Evolutionary conservation across 495 filamentous ascomycete genomes (phyloP).

Genomic region (Penicillium coffeae): DNA sequence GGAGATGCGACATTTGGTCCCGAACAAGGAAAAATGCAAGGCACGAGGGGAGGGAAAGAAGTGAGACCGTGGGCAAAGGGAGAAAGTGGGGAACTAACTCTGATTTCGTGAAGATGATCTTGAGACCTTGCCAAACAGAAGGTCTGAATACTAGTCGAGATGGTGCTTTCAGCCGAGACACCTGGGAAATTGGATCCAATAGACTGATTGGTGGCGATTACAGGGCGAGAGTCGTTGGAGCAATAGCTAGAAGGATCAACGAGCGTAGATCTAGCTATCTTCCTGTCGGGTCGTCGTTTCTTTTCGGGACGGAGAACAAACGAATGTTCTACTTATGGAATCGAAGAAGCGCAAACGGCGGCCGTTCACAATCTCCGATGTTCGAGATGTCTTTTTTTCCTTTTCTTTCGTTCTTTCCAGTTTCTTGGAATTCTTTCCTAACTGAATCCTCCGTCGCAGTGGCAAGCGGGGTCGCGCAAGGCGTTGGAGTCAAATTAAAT

Average conservation of each 20-base stretch:
- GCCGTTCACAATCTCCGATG: slow-evolving; percentile 10
- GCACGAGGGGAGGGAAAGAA: slow-evolving; percentile 31
- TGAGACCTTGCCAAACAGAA: slow-evolving; percentile 24
- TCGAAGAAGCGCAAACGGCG: slow-evolving; percentile 4
- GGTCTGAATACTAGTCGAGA: background rate
- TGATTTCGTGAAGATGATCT: slow-evolving; percentile 24
- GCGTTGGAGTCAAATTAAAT: slow-evolving; percentile 14
- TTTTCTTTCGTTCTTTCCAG: background rate
- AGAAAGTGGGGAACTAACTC: background rate
- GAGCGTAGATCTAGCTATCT: background rate
- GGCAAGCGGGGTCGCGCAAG: slow-evolving; percentile 8
- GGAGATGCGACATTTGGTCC: slow-evolving; percentile 29
- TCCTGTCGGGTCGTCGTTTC: background rate
- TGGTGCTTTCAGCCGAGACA: slow-evolving; percentile 33
- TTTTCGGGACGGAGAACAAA: background rate
- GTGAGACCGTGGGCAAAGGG: slow-evolving; percentile 31
- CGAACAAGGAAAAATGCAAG: slow-evolving; percentile 39
- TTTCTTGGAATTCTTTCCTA: too few species aligned
- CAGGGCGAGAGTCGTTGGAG: slow-evolving; percentile 6
- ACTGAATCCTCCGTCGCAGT: background rate
- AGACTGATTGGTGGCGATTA: slow-evolving; percentile 9
- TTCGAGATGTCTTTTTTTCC: background rate
- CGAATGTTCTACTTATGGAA: background rate
- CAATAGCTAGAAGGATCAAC: slow-evolving; percentile 1
- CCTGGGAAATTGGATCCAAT: slow-evolving; percentile 8